phyloP scores from a whole-genome alignment of 2,329 filamentous ascomycete species.

The Penicillium sp. region DNA sequence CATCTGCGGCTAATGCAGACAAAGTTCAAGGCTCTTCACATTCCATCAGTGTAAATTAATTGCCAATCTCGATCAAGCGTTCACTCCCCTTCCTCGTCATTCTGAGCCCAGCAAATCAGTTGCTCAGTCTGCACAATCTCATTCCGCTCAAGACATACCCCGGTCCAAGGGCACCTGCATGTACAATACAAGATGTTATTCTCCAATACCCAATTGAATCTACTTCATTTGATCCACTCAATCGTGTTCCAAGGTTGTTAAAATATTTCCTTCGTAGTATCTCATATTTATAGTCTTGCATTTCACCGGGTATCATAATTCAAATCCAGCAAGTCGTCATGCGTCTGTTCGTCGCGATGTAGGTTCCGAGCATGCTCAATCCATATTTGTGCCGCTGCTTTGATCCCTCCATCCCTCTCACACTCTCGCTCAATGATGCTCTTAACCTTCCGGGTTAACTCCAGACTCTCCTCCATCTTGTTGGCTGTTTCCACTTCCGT shows the following conservation, averaged over 20 bases:
- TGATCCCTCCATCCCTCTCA: conserved; percentile 41
- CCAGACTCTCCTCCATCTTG: too few relatives aligned
- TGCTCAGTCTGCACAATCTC: too few relatives aligned
- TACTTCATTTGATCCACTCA: too few relatives aligned
- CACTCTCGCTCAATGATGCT: conserved; percentile 56
- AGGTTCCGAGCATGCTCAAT: conserved; percentile 47
- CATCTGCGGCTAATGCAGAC: conserved; percentile 2
- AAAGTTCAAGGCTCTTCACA: neutral
- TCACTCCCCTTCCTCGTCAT: conserved; percentile 3
- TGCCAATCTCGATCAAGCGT: conserved; percentile 8
- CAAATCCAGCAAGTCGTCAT: too few relatives aligned
- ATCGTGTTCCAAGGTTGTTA: too few relatives aligned
- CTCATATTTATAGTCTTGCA: too few relatives aligned
- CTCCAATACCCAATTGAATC: too few relatives aligned
- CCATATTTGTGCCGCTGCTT: conserved; percentile 46
- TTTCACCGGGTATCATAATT: too few relatives aligned
- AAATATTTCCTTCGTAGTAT: too few relatives aligned
- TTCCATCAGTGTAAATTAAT: conserved; percentile 8
- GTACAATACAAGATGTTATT: neutral
- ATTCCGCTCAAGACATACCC: too few relatives aligned
- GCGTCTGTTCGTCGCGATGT: conserved; percentile 28
- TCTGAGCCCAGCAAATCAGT: neutral
- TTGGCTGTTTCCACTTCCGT: neutral
- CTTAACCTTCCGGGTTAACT: conserved; percentile 46
- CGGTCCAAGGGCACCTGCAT: too few relatives aligned